A percentile compares a stretch with the other conserved stretches of the same genome.
Conservation (phyloP, 2,329 filamentous ascomycete species). For the Ceratocystis cacaofunesta region DNA sequence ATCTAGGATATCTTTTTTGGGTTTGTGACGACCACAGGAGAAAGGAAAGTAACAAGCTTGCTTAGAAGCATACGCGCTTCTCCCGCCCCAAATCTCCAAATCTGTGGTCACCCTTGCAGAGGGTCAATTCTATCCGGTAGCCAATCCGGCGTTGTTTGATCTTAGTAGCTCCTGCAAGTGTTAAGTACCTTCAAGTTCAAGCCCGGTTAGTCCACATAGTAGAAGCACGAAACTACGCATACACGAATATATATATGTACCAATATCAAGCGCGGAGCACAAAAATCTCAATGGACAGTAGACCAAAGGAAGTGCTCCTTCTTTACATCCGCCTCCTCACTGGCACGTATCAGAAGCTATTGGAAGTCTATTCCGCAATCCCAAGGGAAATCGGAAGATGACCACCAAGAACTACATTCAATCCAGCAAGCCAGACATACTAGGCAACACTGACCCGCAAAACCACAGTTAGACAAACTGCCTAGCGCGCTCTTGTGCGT, state of each 20-base stretch:
- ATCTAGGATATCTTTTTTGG: no score
- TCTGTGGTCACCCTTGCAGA: no score
- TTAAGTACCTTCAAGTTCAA: no score
- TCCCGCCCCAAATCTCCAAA: no score
- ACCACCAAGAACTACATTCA: neutral
- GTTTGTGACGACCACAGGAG: no score
- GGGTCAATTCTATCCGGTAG: no score
- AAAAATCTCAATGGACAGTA: neutral
- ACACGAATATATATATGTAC: neutral
- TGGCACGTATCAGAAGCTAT: neutral
- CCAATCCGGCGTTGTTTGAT: no score
- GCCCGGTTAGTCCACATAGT: no score
- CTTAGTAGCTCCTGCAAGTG: no score
- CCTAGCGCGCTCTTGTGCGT: neutral
- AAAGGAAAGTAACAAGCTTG: no score
- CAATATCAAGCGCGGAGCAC: neutral
- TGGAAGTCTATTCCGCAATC: neutral
- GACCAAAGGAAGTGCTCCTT: neutral
- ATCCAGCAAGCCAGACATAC: neutral
- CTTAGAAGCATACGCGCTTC: no score
- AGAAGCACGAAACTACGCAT: neutral
- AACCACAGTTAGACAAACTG: neutral
- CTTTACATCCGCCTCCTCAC: neutral
- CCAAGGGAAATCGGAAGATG: neutral
- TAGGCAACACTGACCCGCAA: neutral